Base-by-base conservation (phyloP, 495 filamentous ascomycete species). In the Neohortaea acidophila region DNA sequence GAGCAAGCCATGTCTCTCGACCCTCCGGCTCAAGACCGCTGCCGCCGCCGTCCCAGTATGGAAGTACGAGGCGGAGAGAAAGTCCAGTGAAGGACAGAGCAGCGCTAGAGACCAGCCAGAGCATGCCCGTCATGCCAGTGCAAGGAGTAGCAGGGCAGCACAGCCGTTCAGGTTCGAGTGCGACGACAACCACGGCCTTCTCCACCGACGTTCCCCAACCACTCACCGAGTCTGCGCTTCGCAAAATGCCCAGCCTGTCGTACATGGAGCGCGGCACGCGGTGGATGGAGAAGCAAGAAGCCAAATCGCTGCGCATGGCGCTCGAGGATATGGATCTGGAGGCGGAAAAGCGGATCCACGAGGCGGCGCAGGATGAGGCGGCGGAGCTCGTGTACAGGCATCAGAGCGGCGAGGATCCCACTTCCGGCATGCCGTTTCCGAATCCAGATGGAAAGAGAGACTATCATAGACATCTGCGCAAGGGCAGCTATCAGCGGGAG, bases 261-360 rank as follows among this genome's bases (percentile, higher is more conserved):
- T 94, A 93, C 59, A 75, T 76, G 14, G 84, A 93, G 62, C 77
- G 70, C 38, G 77, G 75, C 11, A 74, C 79, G 50, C 67, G 85
- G 38, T 83, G 80, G 68, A 79, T 86, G 65, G 85, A 94, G 57
- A 81, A 78, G 52, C 79, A 87, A 53, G 84, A 94, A 54, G 80
- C 81, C 1, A 64, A 72, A 18, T 77, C 79, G 5, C 53, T 93
- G 30, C 72, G 82, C 5, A 70, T 79, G 54, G 85, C 84, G 11
- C 69, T 94, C 60, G 73, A 85, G 42, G 77, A 80, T 48, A 75
- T 89, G 72, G 75, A 81, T 51, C 35, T 81, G 27, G 59, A 77
- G 2, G 78, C 82, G 25, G 82, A 91, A 20, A 57, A 64, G 34
- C 67, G 70, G 20, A 41, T 92, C 18, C 77, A 86, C 48, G 56